phyloP scores from a whole-genome alignment of 768 basidiomycete genomes.

The Pleurotus platypus region DNA sequence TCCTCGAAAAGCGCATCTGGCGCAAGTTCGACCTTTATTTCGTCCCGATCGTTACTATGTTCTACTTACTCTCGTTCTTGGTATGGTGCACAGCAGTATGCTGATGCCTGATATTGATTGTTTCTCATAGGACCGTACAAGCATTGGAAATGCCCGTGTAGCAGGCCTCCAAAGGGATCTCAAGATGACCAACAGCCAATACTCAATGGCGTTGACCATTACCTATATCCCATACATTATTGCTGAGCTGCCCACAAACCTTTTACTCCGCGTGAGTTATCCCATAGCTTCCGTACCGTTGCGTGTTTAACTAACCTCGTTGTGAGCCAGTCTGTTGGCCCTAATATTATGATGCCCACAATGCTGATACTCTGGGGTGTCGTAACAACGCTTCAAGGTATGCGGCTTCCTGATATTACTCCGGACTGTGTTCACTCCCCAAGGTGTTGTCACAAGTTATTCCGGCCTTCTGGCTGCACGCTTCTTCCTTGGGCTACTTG shows the following conservation, averaged over 20 bases:
- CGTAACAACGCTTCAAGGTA: constrained; percentile 58
- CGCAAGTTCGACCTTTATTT: constrained; percentile 46
- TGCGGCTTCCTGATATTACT: not conserved
- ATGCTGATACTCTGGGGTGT: constrained; percentile 68
- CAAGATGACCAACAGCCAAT: constrained; percentile 41
- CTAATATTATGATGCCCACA: constrained; percentile 52
- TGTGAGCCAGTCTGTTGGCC: constrained; percentile 39
- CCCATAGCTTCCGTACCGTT: not conserved
- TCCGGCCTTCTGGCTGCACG: constrained; percentile 40
- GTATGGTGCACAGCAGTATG: constrained; percentile 23
- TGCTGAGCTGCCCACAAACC: constrained; percentile 59
- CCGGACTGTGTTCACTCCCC: not conserved
- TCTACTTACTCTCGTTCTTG: constrained; percentile 51
- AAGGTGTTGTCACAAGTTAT: constrained; percentile 46
- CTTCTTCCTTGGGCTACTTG: constrained; percentile 52
- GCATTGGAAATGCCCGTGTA: constrained; percentile 57
- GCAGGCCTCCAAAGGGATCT: constrained; percentile 59
- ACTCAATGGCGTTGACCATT: constrained; percentile 45
- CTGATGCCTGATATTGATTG: not conserved
- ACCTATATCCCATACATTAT: constrained; percentile 49
- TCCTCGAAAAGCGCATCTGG: constrained; percentile 37
- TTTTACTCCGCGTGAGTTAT: constrained; percentile 47
- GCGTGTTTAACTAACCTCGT: not conserved
- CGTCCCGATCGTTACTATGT: constrained; percentile 44
- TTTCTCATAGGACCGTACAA: constrained; percentile 42